Evolutionary conservation across 495 filamentous ascomycete species (phyloP), one percentile per base, ranked within the genome.

Genomic region (Penicillium lividum): DNA sequence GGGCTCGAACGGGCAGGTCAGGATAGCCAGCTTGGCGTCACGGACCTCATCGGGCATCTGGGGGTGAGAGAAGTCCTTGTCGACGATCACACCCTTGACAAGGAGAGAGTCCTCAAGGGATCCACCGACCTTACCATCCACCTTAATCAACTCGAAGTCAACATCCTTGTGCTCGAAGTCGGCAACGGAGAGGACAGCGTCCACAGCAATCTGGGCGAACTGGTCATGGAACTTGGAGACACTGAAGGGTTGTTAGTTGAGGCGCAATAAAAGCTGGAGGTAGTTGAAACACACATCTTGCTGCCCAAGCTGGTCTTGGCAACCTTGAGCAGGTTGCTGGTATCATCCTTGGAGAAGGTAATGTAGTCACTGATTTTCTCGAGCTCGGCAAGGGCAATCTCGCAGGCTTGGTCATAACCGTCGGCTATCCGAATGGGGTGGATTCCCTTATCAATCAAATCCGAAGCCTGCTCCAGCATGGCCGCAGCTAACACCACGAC

Each of bases 51-150:
- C 87, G 29, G 94, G 94, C 94, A 99, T 99, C 73, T 99, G 94
- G 15, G 94, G 95, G 74, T 99, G 94, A 33, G 94, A 99, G 79
- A 99, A 98, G 73, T 99, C 94, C 78, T 99, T 99, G 82, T 99
- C 94, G 68, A 99, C 84, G 68, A 99, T 94, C 42, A 99, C 94
- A 72, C 94, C 94, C 77, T 97, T 92, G 54, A 99, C 93, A 36
- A 99, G 85, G 27, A 97, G 71, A 4, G 92, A 89, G 71, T 99
- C 94, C 72, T 97, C 93, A n/a, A 99, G 83, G 3, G 94, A 75
- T 57, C 95, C 94, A 51, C 94, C 94, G 15, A 98, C 90, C 79
- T 99, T 99, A 66, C 95, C 93, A 65, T 99, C 94, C 44, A 99
- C 92, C 82, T 99, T 99, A 78, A 99, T 99, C 61, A 99, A 74